Evolutionary conservation across 169 alveolate species (phyloP), one percentile per base, ranked within the genome.

Genomic region (Theileria orientalis): DNA sequence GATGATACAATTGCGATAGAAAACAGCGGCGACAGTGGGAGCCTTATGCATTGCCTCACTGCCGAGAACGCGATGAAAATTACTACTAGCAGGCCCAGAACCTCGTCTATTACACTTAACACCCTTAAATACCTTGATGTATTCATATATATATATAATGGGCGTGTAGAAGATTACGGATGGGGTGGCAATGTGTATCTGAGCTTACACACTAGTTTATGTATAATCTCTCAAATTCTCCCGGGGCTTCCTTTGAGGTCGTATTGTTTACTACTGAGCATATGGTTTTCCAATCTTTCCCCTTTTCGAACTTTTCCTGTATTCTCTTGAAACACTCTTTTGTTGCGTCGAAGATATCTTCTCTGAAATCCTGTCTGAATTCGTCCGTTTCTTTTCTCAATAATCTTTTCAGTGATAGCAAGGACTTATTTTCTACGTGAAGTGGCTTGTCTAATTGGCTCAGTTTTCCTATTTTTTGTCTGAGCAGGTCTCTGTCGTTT

Each of bases 381-480:
- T 40, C 85, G 49, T 72, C 82, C 13, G 80, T 66, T 74, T 82
- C 85, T 6, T 83, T 76, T 71, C 69, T 73, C 29, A 82, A 47
- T 9, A 64, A 33, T 16, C 89, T 77, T 25, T 61, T 60, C 30
- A 82, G 29, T 0, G 89, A 72, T 0, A 82, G 40, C 25, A 73
- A 54, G 3, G 84, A 76, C 61, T 69, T 82, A 29, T 57, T 57
- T 47, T 72, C 84, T 8, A 41, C 77, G 8, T 75, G 56, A 11
- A 82, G 62, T 21, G 85, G 85, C 27, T 59, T 82, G 46, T 82
- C 89, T 14, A 82, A 54, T 0, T 42, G n/a, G 57, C 85, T 61
- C 29, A 82, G 32, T 44, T 64, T 82, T 32, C 89, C 85, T 37
- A 82, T 62, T 67, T 82, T 82, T 54, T 82, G 89, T 32, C 85